A percentile compares a stretch with the other conserved stretches of the same genome.
phyloP scores from a whole-genome alignment of 192 early-diverging fungal species.

The Backusella sp. region DNA sequence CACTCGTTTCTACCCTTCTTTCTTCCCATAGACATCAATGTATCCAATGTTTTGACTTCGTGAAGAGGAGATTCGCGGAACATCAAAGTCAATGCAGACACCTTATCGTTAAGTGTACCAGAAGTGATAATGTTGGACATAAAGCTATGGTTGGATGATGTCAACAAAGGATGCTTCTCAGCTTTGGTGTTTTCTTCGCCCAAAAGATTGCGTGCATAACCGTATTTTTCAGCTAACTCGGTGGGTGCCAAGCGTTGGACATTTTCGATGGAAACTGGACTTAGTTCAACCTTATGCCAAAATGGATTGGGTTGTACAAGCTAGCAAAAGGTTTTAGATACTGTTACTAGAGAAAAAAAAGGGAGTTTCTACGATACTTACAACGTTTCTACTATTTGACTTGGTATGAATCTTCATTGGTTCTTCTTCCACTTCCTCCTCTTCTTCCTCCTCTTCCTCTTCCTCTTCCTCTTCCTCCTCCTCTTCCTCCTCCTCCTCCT shows the following conservation, averaged over 20 bases:
- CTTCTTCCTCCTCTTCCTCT: conserved; percentile 8
- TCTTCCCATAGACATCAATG: conserved; percentile 80
- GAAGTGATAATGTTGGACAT: conserved; percentile 84
- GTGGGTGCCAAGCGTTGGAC: neutral
- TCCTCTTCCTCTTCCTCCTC: conserved; percentile 22
- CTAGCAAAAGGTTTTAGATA: neutral
- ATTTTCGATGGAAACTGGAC: neutral
- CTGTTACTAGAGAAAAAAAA: neutral
- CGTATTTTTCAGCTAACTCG: conserved; percentile 15
- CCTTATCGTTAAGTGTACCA: conserved; percentile 91
- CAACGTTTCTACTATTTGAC: neutral
- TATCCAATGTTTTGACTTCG: conserved; percentile 63
- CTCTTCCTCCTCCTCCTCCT: conserved; percentile 19
- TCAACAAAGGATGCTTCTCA: conserved; percentile 54
- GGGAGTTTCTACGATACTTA: neutral
- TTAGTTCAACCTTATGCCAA: conserved; percentile 26
- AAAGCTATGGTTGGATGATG: conserved; percentile 83
- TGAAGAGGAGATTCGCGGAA: conserved; percentile 93
- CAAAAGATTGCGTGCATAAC: conserved; percentile 61
- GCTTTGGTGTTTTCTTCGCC: conserved; percentile 62
- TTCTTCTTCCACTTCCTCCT: conserved; percentile 15
- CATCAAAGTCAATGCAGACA: conserved; percentile 90
- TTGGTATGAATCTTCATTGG: conserved; percentile 11
- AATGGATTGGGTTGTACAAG: conserved; percentile 33
- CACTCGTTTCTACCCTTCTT: conserved; percentile 92